Evolutionary conservation across 2,329 filamentous ascomycete species (phyloP).

Genomic region (Sclerotinia minor): DNA sequence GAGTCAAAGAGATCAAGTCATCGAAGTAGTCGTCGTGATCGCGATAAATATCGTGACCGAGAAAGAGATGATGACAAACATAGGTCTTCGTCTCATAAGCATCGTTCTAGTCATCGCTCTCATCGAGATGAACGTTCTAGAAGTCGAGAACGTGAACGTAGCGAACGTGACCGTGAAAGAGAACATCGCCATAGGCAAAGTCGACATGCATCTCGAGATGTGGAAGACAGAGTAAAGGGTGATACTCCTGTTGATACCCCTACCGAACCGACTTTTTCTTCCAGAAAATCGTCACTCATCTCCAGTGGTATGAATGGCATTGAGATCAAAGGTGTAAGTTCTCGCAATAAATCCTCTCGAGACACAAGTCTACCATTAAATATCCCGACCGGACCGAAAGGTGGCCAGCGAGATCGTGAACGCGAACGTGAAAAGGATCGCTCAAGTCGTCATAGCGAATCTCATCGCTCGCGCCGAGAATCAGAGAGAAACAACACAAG

Average conservation of each 20-base stretch:
- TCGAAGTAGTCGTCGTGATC: slow-evolving; percentile 59
- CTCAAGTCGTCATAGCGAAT: slow-evolving; percentile 31
- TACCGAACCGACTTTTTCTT: slow-evolving; percentile 26
- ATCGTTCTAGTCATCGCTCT: slow-evolving; percentile 52
- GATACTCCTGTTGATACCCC: slow-evolving; percentile 29
- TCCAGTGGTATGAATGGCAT: slow-evolving; percentile 34
- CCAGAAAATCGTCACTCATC: slow-evolving; percentile 31
- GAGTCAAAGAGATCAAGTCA: slow-evolving; percentile 57
- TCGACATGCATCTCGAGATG: slow-evolving; percentile 35
- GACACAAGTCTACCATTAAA: slow-evolving; percentile 36
- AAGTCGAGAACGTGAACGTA: slow-evolving; percentile 50
- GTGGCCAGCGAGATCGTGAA: slow-evolving; percentile 31
- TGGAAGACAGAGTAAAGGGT: slow-evolving; percentile 27
- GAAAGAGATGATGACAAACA: slow-evolving; percentile 47
- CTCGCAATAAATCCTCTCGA: slow-evolving; percentile 34
- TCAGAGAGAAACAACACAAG: slow-evolving; percentile 30
- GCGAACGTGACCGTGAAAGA: slow-evolving; percentile 47
- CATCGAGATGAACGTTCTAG: slow-evolving; percentile 48
- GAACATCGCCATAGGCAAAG: slow-evolving; percentile 43
- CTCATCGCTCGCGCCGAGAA: slow-evolving; percentile 45
- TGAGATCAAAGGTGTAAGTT: slow-evolving; percentile 41
- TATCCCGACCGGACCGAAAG: slow-evolving; percentile 39
- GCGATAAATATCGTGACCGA: slow-evolving; percentile 51
- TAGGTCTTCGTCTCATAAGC: slow-evolving; percentile 44
- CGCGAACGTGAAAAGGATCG: slow-evolving; percentile 35